phyloP scores from a whole-genome alignment of 805 yeast genomes.

The Candida nonsorbophila region DNA sequence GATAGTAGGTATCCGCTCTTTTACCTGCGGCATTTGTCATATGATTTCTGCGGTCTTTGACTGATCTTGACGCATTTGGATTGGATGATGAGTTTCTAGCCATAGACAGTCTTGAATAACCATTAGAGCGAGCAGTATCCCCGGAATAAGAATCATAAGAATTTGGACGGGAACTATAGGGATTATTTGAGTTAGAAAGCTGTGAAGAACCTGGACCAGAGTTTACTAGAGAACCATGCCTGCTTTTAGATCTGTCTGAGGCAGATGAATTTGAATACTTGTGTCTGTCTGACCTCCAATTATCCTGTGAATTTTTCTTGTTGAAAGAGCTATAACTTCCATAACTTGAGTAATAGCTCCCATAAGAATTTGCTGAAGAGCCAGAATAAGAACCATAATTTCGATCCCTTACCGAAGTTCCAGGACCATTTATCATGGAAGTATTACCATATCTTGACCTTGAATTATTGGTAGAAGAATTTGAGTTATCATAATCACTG shows the following conservation, averaged over 20 bases:
- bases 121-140: conserved; percentile 1
- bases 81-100: conserved; percentile 19
- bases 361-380: not conserved
- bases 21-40: conserved; percentile 15
- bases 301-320: conserved; percentile 8
- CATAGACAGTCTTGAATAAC: conserved; percentile 7
- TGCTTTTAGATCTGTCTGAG: no score
- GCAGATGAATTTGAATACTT: conserved; percentile 2
- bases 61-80: conserved; percentile 10
- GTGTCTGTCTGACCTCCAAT: conserved; percentile 11
- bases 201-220: conserved; percentile 7
- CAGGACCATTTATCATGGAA: no score
- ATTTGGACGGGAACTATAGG: conserved; percentile 5
- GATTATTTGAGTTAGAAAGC: not conserved
- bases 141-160: conserved; percentile 4
- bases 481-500: no score
- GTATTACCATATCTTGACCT: no score
- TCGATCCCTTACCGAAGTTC: no score
- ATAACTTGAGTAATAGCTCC: conserved; percentile 19
- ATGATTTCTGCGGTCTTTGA: conserved; percentile 5
- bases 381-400: no score
- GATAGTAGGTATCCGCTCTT: conserved; percentile 24
- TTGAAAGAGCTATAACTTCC: conserved; percentile 14
- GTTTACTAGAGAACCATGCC: conserved; percentile 10
- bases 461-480: no score